Evolutionary conservation across 495 filamentous ascomycete genomes (phyloP).

Genomic region (Letharia lupina): DNA sequence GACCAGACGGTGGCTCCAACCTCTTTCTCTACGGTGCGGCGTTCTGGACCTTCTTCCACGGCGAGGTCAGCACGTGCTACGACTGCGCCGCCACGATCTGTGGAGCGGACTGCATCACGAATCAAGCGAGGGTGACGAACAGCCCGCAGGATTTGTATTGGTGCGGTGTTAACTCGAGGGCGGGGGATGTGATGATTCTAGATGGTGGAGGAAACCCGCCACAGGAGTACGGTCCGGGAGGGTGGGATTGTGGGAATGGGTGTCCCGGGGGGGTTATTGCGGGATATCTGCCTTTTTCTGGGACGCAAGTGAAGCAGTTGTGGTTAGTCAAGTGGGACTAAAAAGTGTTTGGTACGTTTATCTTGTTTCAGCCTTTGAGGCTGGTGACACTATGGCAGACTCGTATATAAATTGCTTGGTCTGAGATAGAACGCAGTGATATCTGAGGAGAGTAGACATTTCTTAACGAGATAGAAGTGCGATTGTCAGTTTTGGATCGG

Average conservation of each 20-base stretch:
- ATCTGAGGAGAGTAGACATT: no score
- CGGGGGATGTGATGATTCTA: background rate
- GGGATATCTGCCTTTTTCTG: background rate
- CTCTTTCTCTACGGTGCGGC: slow-evolving; percentile 48
- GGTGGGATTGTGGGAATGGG: background rate
- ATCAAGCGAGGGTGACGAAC: slow-evolving; percentile 9
- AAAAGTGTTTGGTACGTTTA: no score
- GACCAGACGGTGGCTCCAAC: slow-evolving; percentile 33
- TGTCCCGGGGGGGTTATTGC: background rate
- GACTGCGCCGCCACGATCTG: slow-evolving; percentile 2
- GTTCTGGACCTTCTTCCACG: slow-evolving; percentile 47
- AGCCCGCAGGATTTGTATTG: slow-evolving; percentile 3
- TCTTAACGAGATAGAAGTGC: no score
- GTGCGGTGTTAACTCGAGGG: slow-evolving; percentile 1
- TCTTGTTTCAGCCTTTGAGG: no score
- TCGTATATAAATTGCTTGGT: no score
- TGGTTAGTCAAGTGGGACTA: background rate
- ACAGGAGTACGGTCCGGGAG: background rate
- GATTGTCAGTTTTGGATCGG: no score
- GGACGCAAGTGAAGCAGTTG: background rate
- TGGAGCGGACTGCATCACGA: slow-evolving; percentile 5
- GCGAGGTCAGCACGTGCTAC: slow-evolving; percentile 7
- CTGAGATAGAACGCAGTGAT: no score
- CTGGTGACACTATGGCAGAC: no score
- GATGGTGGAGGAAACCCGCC: background rate